These are phyloP conservation scores for Neoboletus brunneissimus DNA, from an alignment of 768 basidiomycete species.

Conservation along the genomic window DNA sequence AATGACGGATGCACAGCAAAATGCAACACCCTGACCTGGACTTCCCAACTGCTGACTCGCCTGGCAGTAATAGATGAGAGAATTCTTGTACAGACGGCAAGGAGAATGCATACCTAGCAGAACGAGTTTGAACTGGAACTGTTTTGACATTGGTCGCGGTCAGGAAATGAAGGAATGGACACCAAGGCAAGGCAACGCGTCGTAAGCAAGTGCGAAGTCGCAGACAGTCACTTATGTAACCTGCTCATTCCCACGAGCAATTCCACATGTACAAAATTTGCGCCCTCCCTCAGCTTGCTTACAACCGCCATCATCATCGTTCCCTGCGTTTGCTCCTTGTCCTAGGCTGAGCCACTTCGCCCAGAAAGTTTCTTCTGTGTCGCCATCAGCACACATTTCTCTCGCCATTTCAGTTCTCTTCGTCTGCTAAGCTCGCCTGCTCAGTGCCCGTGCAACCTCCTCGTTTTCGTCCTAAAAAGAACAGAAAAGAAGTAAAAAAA, in stretches of 20 bases:
- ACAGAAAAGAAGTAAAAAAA: slow-evolving; percentile 21
- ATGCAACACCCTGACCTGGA: slow-evolving; percentile 57
- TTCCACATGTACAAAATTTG: slow-evolving; percentile 34
- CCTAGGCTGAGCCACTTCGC: slow-evolving; percentile 24
- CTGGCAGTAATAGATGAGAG: slow-evolving; percentile 40
- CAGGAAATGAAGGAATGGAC: slow-evolving; percentile 19
- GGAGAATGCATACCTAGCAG: slow-evolving; percentile 66
- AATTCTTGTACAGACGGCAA: background rate
- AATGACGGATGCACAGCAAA: slow-evolving; percentile 24
- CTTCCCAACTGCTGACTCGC: slow-evolving; percentile 98
- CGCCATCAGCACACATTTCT: slow-evolving; percentile 17
- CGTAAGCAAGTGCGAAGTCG: background rate
- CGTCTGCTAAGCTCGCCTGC: slow-evolving; percentile 26
- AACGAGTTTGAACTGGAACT: slow-evolving; percentile 95
- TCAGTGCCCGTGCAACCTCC: slow-evolving; percentile 25
- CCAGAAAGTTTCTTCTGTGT: slow-evolving; percentile 24
- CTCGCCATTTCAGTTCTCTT: slow-evolving; percentile 16
- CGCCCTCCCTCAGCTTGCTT: slow-evolving; percentile 18
- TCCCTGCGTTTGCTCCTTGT: slow-evolving; percentile 24
- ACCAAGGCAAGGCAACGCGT: background rate
- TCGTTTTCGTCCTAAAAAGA: slow-evolving; percentile 29
- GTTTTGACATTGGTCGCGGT: slow-evolving; percentile 73
- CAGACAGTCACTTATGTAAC: slow-evolving; percentile 25
- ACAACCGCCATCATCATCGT: slow-evolving; percentile 39
- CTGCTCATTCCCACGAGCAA: slow-evolving; percentile 24